Evolutionary conservation across 2,329 filamentous ascomycete species (phyloP), one percentile per base, ranked within the genome.

Genomic region (Aspergillus unguis): DNA sequence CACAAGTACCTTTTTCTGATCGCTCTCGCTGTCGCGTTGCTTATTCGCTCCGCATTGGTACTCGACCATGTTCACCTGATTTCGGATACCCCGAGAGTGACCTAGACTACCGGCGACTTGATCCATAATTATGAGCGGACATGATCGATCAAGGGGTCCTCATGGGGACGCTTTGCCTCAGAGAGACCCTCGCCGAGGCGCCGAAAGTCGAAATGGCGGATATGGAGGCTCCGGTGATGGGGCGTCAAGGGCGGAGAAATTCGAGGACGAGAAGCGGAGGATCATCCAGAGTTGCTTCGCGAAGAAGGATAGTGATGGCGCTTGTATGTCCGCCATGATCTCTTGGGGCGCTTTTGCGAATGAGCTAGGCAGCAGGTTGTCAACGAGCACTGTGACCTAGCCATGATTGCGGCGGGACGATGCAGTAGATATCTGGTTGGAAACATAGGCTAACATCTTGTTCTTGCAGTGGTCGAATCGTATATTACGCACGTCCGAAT

Each of bases 401-500:
- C 32, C 41, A 33, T 44, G 8, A 9, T 7, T 27, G 29, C 38
- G 43, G 38, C 17, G 10, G n/a, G 29, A 33, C 10, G 27, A 50
- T 37, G 17, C 28, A 26, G 25, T 27, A 17, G 26, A 5, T 7
- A 31, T 48, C 26, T 40, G 11, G 26, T 35, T 42, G 23, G 37
- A 35, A 9, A 38, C 26, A 6, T 25, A 27, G 11, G 42, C 63
- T 69, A 50, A 70, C 60, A 17, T 47, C 26, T 38, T 51, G 44
- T 23, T 47, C 37, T 23, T 28, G n/a, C 45, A 90, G 87, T 89
- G 62, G 78, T 85, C 61, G 94, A 99, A 76, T 96, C 91, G 32
- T 99, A 99, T 76, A 99, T 99, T 65, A 99, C 94, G 25, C 94
- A 99, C 70, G 92, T 97, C 64, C 84, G 87, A 65, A 91, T 99